These are phyloP conservation scores for Megacollybia platyphylla DNA, from an alignment of 1,284 basidiomycete species.

Conservation along the genomic window DNA sequence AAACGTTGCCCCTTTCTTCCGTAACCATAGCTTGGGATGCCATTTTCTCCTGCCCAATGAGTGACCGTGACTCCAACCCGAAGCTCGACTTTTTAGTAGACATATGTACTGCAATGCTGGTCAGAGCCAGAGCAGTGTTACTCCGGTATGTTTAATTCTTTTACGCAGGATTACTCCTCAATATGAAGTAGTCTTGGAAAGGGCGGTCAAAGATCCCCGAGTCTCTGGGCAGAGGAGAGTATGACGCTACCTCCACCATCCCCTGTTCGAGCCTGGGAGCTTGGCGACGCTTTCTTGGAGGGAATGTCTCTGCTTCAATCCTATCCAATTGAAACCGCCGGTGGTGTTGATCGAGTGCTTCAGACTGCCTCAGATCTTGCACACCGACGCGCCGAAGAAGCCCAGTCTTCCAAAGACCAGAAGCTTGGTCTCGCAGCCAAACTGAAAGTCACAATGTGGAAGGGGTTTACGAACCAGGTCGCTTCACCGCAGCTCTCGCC, in stretches of 20 bases:
- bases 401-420: conserved; percentile 16
- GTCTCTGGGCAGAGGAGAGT: conserved; percentile 44
- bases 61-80: conserved; percentile 39
- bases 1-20: conserved; percentile 51
- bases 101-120: conserved; percentile 54
- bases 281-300: conserved; percentile 53
- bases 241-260: conserved; percentile 24
- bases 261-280: conserved; percentile 37
- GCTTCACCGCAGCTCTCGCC: conserved; percentile 22
- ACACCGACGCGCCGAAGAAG: conserved; percentile 31
- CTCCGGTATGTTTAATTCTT: conserved; percentile 31
- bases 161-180: conserved; percentile 1
- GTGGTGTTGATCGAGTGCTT: conserved; percentile 58
- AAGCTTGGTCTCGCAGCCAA: conserved; percentile 37
- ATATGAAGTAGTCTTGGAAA: conserved; percentile 36
- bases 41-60: conserved; percentile 45
- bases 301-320: conserved; percentile 48
- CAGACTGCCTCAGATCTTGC: conserved; percentile 53
- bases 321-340: conserved; percentile 50
- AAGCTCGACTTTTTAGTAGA: conserved; percentile 59
- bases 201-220: conserved; percentile 23
- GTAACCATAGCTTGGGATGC: conserved; percentile 60
- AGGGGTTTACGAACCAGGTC: conserved; percentile 43
- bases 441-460: conserved; percentile 54
- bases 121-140: conserved; percentile 40